Evolutionary conservation across 805 yeast species (phyloP).

Genomic region (Sungouiozyma intestinalis): DNA sequence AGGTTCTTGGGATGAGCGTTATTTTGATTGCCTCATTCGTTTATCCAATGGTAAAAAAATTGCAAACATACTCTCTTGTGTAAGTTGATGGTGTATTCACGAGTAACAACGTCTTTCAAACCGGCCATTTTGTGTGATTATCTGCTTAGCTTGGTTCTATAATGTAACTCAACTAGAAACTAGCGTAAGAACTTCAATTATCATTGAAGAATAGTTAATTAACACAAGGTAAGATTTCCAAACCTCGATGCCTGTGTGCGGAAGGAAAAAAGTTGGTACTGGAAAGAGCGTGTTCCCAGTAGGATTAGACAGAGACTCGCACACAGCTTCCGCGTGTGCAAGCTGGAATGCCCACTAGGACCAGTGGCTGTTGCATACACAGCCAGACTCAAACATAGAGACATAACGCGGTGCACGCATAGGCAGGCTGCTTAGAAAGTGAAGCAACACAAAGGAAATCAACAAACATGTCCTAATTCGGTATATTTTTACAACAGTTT

Average conservation of each 20-base stretch:
- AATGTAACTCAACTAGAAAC: neutral
- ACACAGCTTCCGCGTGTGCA: too few species aligned
- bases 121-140: slow-evolving; percentile 34
- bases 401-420: too few species aligned
- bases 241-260: neutral
- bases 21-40: neutral
- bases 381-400: too few species aligned
- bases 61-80: slow-evolving; percentile 87
- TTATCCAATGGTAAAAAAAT: neutral
- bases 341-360: too few species aligned
- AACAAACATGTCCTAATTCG: too few species aligned
- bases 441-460: too few species aligned
- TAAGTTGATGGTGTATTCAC: slow-evolving; percentile 99
- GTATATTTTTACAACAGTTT: too few species aligned
- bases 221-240: neutral
- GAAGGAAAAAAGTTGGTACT: neutral
- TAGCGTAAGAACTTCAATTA: neutral
- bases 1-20: too few species aligned
- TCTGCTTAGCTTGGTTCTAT: slow-evolving; percentile 1
- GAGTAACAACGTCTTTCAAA: slow-evolving; percentile 98
- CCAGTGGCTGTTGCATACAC: too few species aligned
- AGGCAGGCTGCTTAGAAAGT: too few species aligned
- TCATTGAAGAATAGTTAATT: neutral
- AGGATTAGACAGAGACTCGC: neutral
- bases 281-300: neutral